Conservation (phyloP, 2,329 filamentous ascomycete genomes). For the Trichoderma atrobrunneum region DNA sequence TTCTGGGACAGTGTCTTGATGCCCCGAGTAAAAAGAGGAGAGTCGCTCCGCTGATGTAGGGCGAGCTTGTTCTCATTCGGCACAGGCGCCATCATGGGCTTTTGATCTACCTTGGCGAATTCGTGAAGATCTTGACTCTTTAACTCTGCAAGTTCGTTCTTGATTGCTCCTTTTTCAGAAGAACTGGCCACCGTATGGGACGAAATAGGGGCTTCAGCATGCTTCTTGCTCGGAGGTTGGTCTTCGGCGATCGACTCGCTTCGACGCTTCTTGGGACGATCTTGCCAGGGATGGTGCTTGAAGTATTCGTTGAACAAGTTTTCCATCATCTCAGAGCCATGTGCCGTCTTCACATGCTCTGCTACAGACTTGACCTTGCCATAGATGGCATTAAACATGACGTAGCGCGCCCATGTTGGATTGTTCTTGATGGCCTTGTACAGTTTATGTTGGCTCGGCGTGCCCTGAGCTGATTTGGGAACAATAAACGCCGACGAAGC, state of each 20-base stretch:
- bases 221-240: neutral
- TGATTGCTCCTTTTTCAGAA: neutral
- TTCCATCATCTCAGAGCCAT: neutral
- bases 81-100: neutral
- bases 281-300: neutral
- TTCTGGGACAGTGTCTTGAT: neutral
- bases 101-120: neutral
- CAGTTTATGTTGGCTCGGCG: neutral
- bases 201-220: neutral
- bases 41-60: neutral
- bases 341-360: neutral
- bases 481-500: neutral
- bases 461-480: neutral
- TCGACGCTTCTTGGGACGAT: neutral
- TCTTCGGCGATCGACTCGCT: neutral
- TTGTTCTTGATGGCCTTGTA: neutral
- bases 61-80: neutral
- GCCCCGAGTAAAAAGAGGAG: neutral
- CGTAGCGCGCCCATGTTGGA: neutral
- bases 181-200: neutral
- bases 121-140: neutral
- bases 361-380: neutral
- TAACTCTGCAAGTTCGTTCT: neutral
- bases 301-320: neutral
- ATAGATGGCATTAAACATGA: neutral